Base-by-base conservation (phyloP, 78 protist species). In the Dictyostelium brefeldianum region DNA sequence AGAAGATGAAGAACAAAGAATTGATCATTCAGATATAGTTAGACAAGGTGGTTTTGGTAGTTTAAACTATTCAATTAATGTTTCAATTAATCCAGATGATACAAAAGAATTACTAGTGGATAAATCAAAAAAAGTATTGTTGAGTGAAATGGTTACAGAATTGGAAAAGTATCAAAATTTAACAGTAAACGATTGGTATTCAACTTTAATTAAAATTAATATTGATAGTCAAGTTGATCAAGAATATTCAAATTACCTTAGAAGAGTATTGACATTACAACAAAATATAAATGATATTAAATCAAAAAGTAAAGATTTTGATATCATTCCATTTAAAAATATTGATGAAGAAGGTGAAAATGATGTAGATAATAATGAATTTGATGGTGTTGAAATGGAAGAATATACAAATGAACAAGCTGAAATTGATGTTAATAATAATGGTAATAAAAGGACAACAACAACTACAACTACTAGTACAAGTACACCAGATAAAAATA, bases 11-110 rank as follows among this genome's bases (percentile, higher is more conserved):
- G 25, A 29, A 36, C 53, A 56, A 15, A 50, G 29, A 75, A 31
- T 67, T 31, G 75, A 75, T 25, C 11, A 48, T 48, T 31, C 65
- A 14, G 78, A 87, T 47, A 87, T 87, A 50, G 62, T 87, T 1
- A 87, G 78, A 78, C 31, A 62, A 46, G 93, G 93, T 87, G 93
- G 93, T n/a, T 77, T 87, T 65, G 93, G 93, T 64, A 87, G 70
- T 77, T n/a, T 36, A n/a, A 48, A 29, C 36, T 87, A 87, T 77
- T 6, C 80, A 65, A 74, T 87, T 17, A 59, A 50, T 5, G 84
- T 87, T 27, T 59, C 83, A 48, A 17, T 87, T 5, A 54, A 77
- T 74, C 53, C 46, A 51, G 78, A 87, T 51, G 70, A 87, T 48
- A 65, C 41, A 17, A 36, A 51, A 3, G 53, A 78, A n/a, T 9